phyloP scores from a whole-genome alignment of 2,329 filamentous ascomycete species.

The Mariannaea sp. region DNA sequence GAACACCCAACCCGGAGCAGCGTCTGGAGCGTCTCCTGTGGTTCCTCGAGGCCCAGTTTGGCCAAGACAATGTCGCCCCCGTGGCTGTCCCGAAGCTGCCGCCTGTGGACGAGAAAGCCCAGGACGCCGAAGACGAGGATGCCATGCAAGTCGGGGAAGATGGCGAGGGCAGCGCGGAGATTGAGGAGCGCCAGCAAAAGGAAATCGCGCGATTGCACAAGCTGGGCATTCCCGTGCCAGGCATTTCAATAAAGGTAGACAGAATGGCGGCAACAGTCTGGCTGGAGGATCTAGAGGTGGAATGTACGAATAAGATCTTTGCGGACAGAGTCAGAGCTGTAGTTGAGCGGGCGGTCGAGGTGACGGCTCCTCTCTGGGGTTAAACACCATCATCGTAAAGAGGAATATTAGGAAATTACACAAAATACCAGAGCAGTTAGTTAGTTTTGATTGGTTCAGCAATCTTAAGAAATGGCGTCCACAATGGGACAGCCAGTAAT shows the following conservation, averaged over 20 bases:
- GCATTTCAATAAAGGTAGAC: conserved; percentile 84
- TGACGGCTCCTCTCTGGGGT: conserved; percentile 75
- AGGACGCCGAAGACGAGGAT: conserved; percentile 47
- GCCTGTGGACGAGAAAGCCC: conserved; percentile 41
- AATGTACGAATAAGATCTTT: conserved; percentile 78
- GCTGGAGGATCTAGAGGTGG: conserved; percentile 90
- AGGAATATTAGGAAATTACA: not conserved
- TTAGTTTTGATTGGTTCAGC: not conserved
- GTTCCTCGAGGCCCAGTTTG: conserved; percentile 97
- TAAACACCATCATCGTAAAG: conserved; percentile 38
- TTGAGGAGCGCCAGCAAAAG: conserved; percentile 62
- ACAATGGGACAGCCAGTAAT: conserved; percentile 24
- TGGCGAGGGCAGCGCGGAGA: conserved; percentile 48
- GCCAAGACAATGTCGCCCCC: conserved; percentile 77
- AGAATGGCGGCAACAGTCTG: conserved; percentile 87
- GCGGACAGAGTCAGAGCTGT: conserved; percentile 86
- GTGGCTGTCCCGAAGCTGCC: conserved; percentile 68
- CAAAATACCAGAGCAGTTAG: not conserved
- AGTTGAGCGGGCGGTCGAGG: conserved; percentile 87
- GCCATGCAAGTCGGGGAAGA: conserved; percentile 40
- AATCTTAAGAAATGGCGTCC: conserved; percentile 1
- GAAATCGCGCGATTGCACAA: conserved; percentile 81
- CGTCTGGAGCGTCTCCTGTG: conserved; percentile 85
- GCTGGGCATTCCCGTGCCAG: conserved; percentile 88
- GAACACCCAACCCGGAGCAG: conserved; percentile 71